Percentiles rank a stretch among this genome's conserved stretches.
Evolutionary conservation across 352 stramenopile genomes (phyloP).

Genomic region (Thraustotheca clavata): DNA sequence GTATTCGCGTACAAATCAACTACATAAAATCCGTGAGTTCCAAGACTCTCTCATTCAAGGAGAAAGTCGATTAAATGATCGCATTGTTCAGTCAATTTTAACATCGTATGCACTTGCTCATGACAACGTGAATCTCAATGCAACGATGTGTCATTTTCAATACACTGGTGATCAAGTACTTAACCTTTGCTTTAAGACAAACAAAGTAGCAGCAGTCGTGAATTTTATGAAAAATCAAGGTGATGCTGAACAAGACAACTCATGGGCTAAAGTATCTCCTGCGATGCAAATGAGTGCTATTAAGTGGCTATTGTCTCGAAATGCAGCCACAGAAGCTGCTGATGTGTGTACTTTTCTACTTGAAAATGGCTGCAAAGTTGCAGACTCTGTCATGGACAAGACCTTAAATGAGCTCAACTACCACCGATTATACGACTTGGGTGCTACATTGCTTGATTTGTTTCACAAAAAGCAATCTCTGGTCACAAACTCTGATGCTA

Average conservation of each 20-base stretch:
- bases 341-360: conserved; percentile 5
- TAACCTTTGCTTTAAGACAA: not conserved
- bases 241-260: not conserved
- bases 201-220: not conserved
- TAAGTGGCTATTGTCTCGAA: conserved; percentile 8
- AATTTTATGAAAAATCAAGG: conserved; percentile 1
- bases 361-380: not conserved
- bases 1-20: conserved; percentile 48
- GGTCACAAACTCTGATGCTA: not conserved
- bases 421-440: not conserved
- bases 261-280: too few species aligned
- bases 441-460: not conserved
- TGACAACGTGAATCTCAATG: conserved; percentile 34
- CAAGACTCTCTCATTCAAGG: conserved; percentile 26
- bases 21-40: conserved; percentile 49
- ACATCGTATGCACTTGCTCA: conserved; percentile 50
- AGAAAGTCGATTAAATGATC: conserved; percentile 5
- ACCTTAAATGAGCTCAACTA: not conserved
- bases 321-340: not conserved
- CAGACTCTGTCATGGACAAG: not conserved
- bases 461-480: not conserved
- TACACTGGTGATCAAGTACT: not conserved
- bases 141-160: conserved; percentile 32
- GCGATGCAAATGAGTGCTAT: conserved; percentile 6
- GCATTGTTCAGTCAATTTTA: conserved; percentile 42